Percentiles rank a stretch among this genome's conserved stretches.
Evolutionary conservation across 257 asterid genomes (phyloP).

Genomic region (Fraxinus quadrangulata): DNA sequence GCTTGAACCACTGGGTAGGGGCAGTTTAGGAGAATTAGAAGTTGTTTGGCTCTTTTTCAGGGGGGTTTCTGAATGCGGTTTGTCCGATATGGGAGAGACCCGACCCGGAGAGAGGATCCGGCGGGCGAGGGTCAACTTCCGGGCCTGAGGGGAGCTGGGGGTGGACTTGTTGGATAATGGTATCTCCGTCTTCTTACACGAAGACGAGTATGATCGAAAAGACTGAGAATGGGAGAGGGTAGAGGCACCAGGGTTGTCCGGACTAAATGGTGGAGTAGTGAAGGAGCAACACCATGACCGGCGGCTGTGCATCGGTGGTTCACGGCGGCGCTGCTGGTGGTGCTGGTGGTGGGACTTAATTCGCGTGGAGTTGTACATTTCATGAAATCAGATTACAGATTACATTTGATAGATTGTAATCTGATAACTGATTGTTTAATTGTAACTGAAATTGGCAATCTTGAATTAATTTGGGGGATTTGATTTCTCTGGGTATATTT

Average conservation of each 20-base stretch:
- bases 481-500: constrained; percentile 1
- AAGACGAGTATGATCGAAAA: constrained; percentile 34
- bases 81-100: constrained; percentile 80
- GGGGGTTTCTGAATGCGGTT: constrained; percentile 21
- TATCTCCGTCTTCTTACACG: constrained; percentile 45
- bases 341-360: constrained; percentile 28
- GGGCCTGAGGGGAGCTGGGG: constrained; percentile 62
- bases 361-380: constrained; percentile 48
- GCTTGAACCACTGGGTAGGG: constrained; percentile 35
- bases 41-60: constrained; percentile 19
- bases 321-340: constrained; percentile 45
- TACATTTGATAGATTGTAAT: not conserved
- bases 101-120: constrained; percentile 96
- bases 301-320: constrained; percentile 55
- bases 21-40: constrained; percentile 35
- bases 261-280: constrained; percentile 72
- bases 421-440: constrained; percentile 20
- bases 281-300: constrained; percentile 91
- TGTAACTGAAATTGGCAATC: not conserved
- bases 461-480: constrained; percentile 1
- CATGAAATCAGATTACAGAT: constrained; percentile 1
- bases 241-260: constrained; percentile 45
- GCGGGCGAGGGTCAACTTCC: constrained; percentile 52
- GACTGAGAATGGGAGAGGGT: constrained; percentile 28
- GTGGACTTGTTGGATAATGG: constrained; percentile 40